Base-by-base conservation (phyloP, 768 basidiomycete species). In the Boletus tomentosulus region DNA sequence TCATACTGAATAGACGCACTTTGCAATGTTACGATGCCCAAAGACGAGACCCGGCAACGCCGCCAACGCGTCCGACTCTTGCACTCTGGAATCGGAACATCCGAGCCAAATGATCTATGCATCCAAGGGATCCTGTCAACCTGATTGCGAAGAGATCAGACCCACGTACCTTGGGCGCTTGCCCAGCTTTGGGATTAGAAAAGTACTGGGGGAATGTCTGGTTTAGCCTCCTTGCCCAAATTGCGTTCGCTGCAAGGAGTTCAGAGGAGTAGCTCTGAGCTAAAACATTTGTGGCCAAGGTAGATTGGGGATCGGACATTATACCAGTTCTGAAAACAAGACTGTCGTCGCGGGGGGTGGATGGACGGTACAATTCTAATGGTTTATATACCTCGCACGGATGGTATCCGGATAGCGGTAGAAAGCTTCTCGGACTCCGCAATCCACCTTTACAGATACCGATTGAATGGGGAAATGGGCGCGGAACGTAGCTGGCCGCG, bases 191-290 rank as follows among this genome's bases (percentile, higher is more conserved):
- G 3, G 41, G 46, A 39, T 55, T 30, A 5, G 65, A 59, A 10
- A 66, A 67, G 31, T 66, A 67, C 22, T 57, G 53, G 16, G 61
- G 63, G 31, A 59, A 62, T 15, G 30, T 54, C 37, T 63, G 61
- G 43, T 61, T 61, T 51, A 65, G 7, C 48, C 55, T 61, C 35
- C 49, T 1, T 25, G 66, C 66, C 66, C 66, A 66, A 0, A 48
- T 44, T 3, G 3, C 5, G 25, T 66, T 66, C n/a, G 54, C 51
- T 7, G 16, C 37, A 25, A 65, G 53, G 22, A 62, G 43, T 9
- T 11, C 33, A 0, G 12, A n/a, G 4, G 53, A 25, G 15, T 24
- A n/a, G 24, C 15, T 19, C 15, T 50, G 7, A 4, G 27, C 31
- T n/a, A 25, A 25, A 16, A 25, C 13, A 45, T 28, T 16, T 30